Evolutionary conservation across 192 early-diverging fungal species (phyloP), one percentile per base, ranked within the genome.

Genomic region (Backusella mclennaniae): DNA sequence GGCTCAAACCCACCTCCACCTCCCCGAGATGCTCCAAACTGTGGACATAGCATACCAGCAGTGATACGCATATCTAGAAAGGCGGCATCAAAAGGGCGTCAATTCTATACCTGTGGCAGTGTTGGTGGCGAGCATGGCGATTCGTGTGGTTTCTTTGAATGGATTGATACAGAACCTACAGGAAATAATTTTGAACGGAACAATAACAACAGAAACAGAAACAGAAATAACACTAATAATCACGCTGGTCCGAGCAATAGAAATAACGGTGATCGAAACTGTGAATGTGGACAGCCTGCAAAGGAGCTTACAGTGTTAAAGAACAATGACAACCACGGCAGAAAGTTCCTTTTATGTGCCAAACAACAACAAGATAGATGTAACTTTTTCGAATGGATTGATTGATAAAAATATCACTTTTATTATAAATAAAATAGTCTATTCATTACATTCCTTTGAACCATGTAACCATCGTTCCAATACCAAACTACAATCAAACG

Each of bases 401-500:
- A 63, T 63, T 29, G 26, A 63, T 63, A 12, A 29, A 4, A 26
- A 59, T 2, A 56, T 26, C 1, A 49, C 0, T 23, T 29, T 23
- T 46, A 21, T 17, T 23, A 46, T 46, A 33, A 33, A 26, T 71
- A 17, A 12, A 44, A 44, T n/a, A 1, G 8, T 29, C 29, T 49
- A 71, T 49, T 71, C 29, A 44, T 71, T 17, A 33, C 70, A 71
- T 17, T 46, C 93, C 79, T 94, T 87, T 7, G 93, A 92, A 0
- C 93, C 92, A 79, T 93, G 90, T 73, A 84, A 87, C 97, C 97
- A 99, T 33, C 96, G 81, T 82, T 99, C 96, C 81, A 94, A 93
- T 8, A 97, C 90, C 80, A 93, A 93, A 19, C 87, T 82, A 84
- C 97, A 99, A 84, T 99, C 96, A 88, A 99, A 99, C 35, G 84